Conservation (phyloP, 2,329 filamentous ascomycete genomes). For the Venturia effusa region DNA sequence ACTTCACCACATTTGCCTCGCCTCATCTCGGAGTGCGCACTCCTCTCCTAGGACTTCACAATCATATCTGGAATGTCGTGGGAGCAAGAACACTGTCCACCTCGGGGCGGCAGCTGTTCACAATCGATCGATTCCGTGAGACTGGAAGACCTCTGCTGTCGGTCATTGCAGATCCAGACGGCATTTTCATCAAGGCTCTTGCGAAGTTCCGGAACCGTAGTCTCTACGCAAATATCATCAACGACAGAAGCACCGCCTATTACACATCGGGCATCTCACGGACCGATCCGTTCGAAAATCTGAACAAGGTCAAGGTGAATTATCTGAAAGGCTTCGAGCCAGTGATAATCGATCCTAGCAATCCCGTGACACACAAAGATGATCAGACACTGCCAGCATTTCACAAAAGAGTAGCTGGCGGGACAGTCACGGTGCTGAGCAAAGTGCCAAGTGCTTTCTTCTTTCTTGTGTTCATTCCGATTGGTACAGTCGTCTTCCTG, state of each 20-base stretch:
- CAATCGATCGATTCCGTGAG: slow-evolving; percentile 73
- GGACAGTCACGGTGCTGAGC: slow-evolving; percentile 31
- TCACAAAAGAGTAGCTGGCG: slow-evolving; percentile 24
- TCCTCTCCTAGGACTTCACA: slow-evolving; percentile 31
- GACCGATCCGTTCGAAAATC: slow-evolving; percentile 64
- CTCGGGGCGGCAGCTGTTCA: slow-evolving; percentile 80
- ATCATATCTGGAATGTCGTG: slow-evolving; percentile 59
- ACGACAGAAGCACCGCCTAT: slow-evolving; percentile 71
- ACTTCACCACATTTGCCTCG: slow-evolving; percentile 87
- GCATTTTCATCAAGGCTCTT: slow-evolving; percentile 75
- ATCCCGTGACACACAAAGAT: slow-evolving; percentile 43
- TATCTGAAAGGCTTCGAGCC: slow-evolving; percentile 64
- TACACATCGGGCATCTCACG: slow-evolving; percentile 73
- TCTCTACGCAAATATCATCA: slow-evolving; percentile 77
- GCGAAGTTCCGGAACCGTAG: slow-evolving; percentile 64
- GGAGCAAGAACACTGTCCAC: slow-evolving; percentile 71
- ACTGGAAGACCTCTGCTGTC: slow-evolving; percentile 71
- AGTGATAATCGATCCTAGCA: slow-evolving; percentile 59
- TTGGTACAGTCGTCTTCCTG: slow-evolving; percentile 61
- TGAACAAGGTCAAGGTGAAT: slow-evolving; percentile 58
- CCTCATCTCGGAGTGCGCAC: slow-evolving; percentile 52
- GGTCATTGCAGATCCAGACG: slow-evolving; percentile 70
- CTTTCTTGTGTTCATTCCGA: slow-evolving; percentile 59
- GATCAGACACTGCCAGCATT: slow-evolving; percentile 24
- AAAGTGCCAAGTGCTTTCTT: slow-evolving; percentile 39